Percentiles rank a stretch among this genome's conserved stretches.
These are phyloP conservation scores for Mycena pura DNA, from an alignment of 768 basidiomycete genomes.

Conservation along the genomic window DNA sequence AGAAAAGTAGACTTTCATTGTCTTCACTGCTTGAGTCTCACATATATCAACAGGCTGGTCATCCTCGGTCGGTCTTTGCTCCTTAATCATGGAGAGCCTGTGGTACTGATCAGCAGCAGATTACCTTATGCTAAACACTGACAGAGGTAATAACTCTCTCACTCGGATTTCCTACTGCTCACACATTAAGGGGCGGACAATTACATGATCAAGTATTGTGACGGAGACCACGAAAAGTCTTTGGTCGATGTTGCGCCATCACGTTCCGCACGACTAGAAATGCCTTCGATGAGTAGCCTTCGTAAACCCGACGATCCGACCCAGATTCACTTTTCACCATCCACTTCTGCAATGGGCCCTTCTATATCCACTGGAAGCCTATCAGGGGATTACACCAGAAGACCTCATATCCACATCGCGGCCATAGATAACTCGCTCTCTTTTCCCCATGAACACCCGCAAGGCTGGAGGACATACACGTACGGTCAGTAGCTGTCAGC, in stretches of 20 bases:
- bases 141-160: constrained; percentile 69
- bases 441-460: constrained; percentile 90
- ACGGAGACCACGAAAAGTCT: constrained; percentile 78
- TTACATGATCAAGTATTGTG: constrained; percentile 93
- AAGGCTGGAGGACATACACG: constrained; percentile 78
- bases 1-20: constrained; percentile 65
- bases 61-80: constrained; percentile 67
- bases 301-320: constrained; percentile 54
- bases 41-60: constrained; percentile 63
- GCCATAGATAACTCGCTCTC: constrained; percentile 92
- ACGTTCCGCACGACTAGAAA: constrained; percentile 65
- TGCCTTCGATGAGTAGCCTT: constrained; percentile 79
- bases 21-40: neutral
- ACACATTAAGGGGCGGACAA: constrained; percentile 63
- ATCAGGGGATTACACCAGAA: constrained; percentile 55
- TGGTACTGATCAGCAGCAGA: neutral
- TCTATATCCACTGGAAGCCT: constrained; percentile 29
- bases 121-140: constrained; percentile 89
- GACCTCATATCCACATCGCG: constrained; percentile 81
- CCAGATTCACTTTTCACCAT: constrained; percentile 46
- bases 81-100: neutral
- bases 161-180: no score
- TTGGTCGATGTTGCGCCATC: constrained; percentile 83
- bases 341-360: constrained; percentile 44
- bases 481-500: constrained; percentile 54